These are phyloP conservation scores for Globisporangium spiculum DNA, from an alignment of 352 stramenopile genomes.

Conservation along the genomic window DNA sequence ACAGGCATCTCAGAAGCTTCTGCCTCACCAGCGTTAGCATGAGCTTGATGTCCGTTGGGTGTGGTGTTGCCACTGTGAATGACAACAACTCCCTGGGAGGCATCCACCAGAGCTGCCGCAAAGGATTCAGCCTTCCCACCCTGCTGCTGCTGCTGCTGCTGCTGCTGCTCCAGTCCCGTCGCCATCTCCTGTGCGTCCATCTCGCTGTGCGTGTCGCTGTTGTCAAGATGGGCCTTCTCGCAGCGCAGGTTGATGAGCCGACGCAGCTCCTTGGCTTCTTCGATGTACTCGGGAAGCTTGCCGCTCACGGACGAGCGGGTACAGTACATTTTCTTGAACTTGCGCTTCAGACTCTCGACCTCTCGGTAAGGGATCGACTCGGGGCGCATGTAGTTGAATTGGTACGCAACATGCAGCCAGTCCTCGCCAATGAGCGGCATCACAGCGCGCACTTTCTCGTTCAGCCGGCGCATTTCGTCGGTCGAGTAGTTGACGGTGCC, in stretches of 20 bases:
- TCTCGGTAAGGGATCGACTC: conserved; percentile 62
- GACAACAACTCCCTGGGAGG: background rate
- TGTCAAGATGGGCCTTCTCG: conserved; percentile 32
- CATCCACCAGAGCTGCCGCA: background rate
- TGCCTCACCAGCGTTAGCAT: background rate
- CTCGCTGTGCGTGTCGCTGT: conserved; percentile 37
- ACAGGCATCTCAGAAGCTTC: background rate
- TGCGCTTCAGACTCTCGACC: conserved; percentile 63
- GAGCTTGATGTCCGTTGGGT: background rate
- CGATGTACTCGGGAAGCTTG: conserved; percentile 43
- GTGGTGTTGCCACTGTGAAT: background rate
- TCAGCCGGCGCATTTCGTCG: conserved; percentile 65
- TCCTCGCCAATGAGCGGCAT: conserved; percentile 47
- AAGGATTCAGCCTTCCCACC: conserved; percentile 4
- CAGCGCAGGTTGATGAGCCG: conserved; percentile 43
- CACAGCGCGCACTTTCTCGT: conserved; percentile 54
- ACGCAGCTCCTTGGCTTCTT: conserved; percentile 52
- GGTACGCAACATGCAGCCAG: conserved; percentile 63
- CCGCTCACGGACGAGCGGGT: conserved; percentile 19
- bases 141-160: background rate
- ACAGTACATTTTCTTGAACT: conserved; percentile 78
- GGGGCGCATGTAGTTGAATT: conserved; percentile 64
- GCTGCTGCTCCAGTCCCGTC: conserved; percentile 1
- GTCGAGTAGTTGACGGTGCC: conserved; percentile 67
- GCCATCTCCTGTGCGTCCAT: conserved; percentile 18